Evolutionary conservation across 495 filamentous ascomycete genomes (phyloP), one percentile per base, ranked within the genome.

Genomic region (Penicillium argentinense): DNA sequence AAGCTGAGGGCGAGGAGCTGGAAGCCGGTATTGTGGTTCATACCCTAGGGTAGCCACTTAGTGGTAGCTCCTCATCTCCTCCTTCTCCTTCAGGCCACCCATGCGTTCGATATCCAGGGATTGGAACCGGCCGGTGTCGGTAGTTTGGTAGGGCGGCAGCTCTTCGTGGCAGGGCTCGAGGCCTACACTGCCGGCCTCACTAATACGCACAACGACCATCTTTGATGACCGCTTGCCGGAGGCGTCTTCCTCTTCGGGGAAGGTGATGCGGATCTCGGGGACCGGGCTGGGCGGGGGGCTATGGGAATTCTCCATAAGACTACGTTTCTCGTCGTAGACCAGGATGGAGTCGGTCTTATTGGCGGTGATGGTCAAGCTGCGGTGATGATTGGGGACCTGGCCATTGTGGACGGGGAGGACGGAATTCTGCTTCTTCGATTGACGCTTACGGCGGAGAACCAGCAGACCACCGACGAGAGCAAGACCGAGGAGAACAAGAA

Each of bases 191-290:
- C 88, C 81, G 22, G 78, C 84, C 36, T 97, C 95, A 47, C 91
- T 91, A 51, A 98, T 90, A 33, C 86, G 77, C 19, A 98, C 92
- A 9, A 97, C 80, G n/a, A 98, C 86, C 19, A 96, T 87, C 8
- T 89, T 91, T 38, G 86, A 91, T 72, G 86, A 88, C 48, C 80
- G 79, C 64, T 86, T 87, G 44, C 95, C 95, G 27, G 71, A 62
- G 33, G 84, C 81, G 54, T 96, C 87, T 57, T 91, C 92, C 76
- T 97, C 92, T 54, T 98, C 93, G 11, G 93, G 93, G 73, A 98
- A 97, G 0, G 93, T 98, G 61, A 98, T 96, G 65, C 91, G 89
- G 60, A 98, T 98, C 69, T 97, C 89, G 9, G 93, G 93, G 9
- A 97, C 81, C n/a, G 89, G 88, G 45, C 88, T 91, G 34, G 84